Percentiles rank a stretch among this genome's conserved stretches.
Conservation (phyloP, 768 basidiomycete species). For the Chlorophyllum brunneum region DNA sequence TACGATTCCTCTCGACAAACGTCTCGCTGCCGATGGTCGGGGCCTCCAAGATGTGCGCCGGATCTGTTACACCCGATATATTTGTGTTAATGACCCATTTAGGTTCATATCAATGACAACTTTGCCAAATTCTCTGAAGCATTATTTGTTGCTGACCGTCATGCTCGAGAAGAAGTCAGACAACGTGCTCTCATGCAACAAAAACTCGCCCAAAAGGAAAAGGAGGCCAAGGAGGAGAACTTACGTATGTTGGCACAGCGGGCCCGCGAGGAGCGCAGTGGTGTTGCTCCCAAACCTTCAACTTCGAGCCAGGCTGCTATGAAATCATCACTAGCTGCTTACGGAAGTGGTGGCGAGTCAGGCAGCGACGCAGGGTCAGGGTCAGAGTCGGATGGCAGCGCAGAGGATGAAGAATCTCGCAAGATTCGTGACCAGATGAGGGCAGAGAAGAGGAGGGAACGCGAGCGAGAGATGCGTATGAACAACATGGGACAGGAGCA, state of each 20-base stretch:
- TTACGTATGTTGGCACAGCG: slow-evolving; percentile 91
- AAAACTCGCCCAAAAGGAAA: slow-evolving; percentile 97
- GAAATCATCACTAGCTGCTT: slow-evolving; percentile 75
- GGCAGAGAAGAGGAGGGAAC: slow-evolving; percentile 85
- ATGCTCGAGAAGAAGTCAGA: slow-evolving; percentile 96
- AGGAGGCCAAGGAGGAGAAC: slow-evolving; percentile 94
- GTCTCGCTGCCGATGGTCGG: slow-evolving; percentile 95
- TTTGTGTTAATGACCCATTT: not conserved
- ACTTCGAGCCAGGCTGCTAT: slow-evolving; percentile 67
- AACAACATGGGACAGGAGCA: slow-evolving; percentile 98
- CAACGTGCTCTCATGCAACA: slow-evolving; percentile 98
- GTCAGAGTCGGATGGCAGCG: slow-evolving; percentile 39
- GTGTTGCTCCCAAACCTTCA: slow-evolving; percentile 66
- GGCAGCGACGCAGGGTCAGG: slow-evolving; percentile 56
- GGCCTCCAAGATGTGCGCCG: slow-evolving; percentile 93
- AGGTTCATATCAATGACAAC: slow-evolving; percentile 99
- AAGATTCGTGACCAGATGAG: slow-evolving; percentile 89
- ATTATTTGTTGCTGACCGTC: slow-evolving; percentile 91
- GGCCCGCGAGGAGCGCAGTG: slow-evolving; percentile 90
- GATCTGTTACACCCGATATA: not conserved
- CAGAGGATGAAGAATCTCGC: slow-evolving; percentile 81
- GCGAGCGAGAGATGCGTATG: slow-evolving; percentile 98
- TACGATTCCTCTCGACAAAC: slow-evolving; percentile 97
- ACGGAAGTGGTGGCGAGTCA: slow-evolving; percentile 73
- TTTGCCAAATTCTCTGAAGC: slow-evolving; percentile 99